Evolutionary conservation across 2,329 filamentous ascomycete species (phyloP).

Genomic region (Botrytis squamosa): DNA sequence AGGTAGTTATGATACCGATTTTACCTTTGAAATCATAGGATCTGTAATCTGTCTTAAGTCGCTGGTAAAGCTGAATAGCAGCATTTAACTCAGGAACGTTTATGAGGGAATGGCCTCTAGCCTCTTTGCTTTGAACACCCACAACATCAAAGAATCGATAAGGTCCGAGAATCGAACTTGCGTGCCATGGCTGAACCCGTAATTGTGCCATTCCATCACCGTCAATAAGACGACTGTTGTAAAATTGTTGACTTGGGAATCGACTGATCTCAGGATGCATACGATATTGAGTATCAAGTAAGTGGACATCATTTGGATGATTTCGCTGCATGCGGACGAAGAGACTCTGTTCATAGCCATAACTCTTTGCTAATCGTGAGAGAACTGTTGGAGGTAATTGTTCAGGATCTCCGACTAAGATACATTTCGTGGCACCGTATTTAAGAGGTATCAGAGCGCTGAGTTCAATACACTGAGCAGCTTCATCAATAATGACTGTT

Average conservation of each 20-base stretch:
- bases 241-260: conserved; percentile 90
- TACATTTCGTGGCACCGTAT: conserved; percentile 94
- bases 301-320: conserved; percentile 80
- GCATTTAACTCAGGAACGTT: conserved; percentile 85
- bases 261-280: conserved; percentile 97
- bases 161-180: conserved; percentile 75
- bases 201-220: conserved; percentile 78
- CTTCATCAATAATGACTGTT: conserved; percentile 97
- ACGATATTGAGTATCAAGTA: conserved; percentile 97
- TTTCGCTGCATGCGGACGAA: conserved; percentile 98
- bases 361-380: conserved; percentile 86
- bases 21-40: conserved; percentile 73
- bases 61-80: conserved; percentile 79
- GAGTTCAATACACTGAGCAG: conserved; percentile 95
- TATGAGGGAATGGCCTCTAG: conserved; percentile 82
- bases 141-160: conserved; percentile 98
- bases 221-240: conserved; percentile 82
- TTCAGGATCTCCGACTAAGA: conserved; percentile 96
- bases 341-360: conserved; percentile 95
- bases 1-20: conserved; percentile 96
- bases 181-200: conserved; percentile 81
- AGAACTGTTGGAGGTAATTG: conserved; percentile 94
- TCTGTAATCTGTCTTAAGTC: conserved; percentile 71
- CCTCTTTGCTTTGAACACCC: conserved; percentile 79
- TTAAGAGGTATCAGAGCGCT: conserved; percentile 95